Evolutionary conservation across 495 filamentous ascomycete species (phyloP).

Genomic region (Trichodelitschia bisporula): DNA sequence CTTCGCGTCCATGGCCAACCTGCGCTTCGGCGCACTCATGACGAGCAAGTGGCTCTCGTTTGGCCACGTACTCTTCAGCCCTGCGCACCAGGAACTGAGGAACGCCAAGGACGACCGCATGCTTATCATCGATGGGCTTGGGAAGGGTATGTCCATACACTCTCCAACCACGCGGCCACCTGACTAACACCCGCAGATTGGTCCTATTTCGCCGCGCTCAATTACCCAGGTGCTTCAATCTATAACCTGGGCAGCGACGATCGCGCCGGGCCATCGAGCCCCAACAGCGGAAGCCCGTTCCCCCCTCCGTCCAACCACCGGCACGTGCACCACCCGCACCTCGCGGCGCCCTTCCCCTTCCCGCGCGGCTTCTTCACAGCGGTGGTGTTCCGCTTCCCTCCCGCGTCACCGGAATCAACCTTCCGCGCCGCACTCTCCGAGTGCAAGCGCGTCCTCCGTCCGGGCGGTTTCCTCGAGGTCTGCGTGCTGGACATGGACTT

Average conservation of each 20-base stretch:
- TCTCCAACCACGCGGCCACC: constrained; percentile 7
- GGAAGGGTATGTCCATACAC: constrained; percentile 20
- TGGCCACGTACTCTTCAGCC: constrained; percentile 83
- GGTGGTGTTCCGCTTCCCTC: constrained; percentile 73
- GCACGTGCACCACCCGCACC: constrained; percentile 48
- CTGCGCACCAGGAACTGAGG: constrained; percentile 55
- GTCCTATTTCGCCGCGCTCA: constrained; percentile 91
- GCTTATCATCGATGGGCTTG: constrained; percentile 78
- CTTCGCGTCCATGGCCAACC: constrained; percentile 48
- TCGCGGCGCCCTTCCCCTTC: constrained; percentile 59
- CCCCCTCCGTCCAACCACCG: constrained; percentile 28
- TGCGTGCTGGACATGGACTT: constrained; percentile 17
- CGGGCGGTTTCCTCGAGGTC: constrained; percentile 58
- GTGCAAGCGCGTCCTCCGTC: constrained; percentile 71
- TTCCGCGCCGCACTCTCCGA: constrained; percentile 65
- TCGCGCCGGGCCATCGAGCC: constrained; percentile 31
- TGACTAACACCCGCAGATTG: constrained; percentile 39
- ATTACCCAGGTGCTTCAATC: constrained; percentile 63
- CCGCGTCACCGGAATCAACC: constrained; percentile 42
- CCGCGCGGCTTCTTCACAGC: constrained; percentile 63
- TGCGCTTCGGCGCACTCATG: constrained; percentile 58
- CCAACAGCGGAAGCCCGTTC: no score
- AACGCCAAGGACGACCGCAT: constrained; percentile 30
- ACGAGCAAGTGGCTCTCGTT: constrained; percentile 80
- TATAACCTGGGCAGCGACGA: constrained; percentile 44